Evolutionary conservation across 768 basidiomycete species (phyloP), one percentile per base, ranked within the genome.

Genomic region (Roridomyces roridus): DNA sequence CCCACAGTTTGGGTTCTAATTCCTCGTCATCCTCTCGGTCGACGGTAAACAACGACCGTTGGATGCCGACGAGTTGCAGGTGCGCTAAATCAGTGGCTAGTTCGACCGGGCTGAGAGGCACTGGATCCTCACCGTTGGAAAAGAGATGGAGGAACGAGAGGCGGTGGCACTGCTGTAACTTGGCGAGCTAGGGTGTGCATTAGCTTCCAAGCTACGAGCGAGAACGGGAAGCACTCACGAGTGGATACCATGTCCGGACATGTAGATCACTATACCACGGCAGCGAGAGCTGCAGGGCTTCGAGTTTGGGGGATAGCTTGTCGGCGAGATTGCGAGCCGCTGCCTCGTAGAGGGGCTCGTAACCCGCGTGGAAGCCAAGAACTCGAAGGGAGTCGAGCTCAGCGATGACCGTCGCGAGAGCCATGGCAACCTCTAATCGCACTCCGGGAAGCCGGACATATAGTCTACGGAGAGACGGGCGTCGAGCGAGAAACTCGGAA

Each of bases 111-210:
- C 65, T 62, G 20, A 78, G 61, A 15, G 76, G 75, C 20, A 65
- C 55, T 55, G 61, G 57, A 51, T 63, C 61, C 61, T 63, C 61
- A 63, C 61, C 61, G 35, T 64, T 66, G 23, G 72, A 73, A 51
- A 77, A 78, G 9, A 78, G 60, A 56, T 77, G 76, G 28, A 77
- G 67, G 59, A 77, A 79, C 3, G 64, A 60, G 8, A 79, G 68
- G 39, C 60, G 54, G 3, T 69, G 70, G 25, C 74, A 63, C n/a
- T 64, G 55, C n/a, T 62, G 59, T 28, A 73, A 65, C 37, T 72
- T 65, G 70, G 68, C 51, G 25, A 58, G 45, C 54, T 44, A 10
- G 14, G 41, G 20, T 14, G 10, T 4, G 5, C 11, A 31, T 55
- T 25, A 55, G 53, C 17, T 39, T 40, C 24, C 12, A n/a, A n/a